Evolutionary conservation across 169 alveolate species (phyloP).

Genomic region (Cryptosporidium muris): DNA sequence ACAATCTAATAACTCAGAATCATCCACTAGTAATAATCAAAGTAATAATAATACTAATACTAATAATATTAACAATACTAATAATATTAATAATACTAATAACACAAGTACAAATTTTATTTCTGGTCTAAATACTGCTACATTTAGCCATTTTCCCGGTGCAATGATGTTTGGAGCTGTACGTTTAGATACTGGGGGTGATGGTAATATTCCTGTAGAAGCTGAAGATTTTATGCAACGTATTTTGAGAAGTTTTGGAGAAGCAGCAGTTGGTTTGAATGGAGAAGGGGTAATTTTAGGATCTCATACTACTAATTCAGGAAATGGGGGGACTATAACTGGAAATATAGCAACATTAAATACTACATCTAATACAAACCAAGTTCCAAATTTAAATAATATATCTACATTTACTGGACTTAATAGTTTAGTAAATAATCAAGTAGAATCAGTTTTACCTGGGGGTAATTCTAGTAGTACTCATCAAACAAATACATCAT

Average conservation of each 20-base stretch:
- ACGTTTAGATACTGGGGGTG: conserved; percentile 19
- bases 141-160: conserved; percentile 61
- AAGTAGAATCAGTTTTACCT: not conserved
- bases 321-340: not conserved
- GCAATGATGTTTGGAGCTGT: conserved; percentile 71
- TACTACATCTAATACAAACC: conserved; percentile 3
- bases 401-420: conserved; percentile 8
- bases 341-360: not conserved
- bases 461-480: not conserved
- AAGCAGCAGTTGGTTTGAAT: conserved; percentile 3
- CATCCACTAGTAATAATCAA: not conserved
- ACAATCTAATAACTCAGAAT: conserved; percentile 2
- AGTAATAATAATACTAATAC: not conserved
- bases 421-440: not conserved
- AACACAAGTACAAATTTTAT: not conserved
- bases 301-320: not conserved
- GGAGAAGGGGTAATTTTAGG: conserved; percentile 1
- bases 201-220: conserved; percentile 9
- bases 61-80: not conserved
- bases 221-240: conserved; percentile 68
- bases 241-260: conserved; percentile 61
- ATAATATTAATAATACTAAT: not conserved
- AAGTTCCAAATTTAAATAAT: conserved; percentile 1
- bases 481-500: not conserved
- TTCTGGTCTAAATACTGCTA: conserved; percentile 3